phyloP scores from a whole-genome alignment of 2,329 filamentous ascomycete species.

The Colletotrichum coccodes region DNA sequence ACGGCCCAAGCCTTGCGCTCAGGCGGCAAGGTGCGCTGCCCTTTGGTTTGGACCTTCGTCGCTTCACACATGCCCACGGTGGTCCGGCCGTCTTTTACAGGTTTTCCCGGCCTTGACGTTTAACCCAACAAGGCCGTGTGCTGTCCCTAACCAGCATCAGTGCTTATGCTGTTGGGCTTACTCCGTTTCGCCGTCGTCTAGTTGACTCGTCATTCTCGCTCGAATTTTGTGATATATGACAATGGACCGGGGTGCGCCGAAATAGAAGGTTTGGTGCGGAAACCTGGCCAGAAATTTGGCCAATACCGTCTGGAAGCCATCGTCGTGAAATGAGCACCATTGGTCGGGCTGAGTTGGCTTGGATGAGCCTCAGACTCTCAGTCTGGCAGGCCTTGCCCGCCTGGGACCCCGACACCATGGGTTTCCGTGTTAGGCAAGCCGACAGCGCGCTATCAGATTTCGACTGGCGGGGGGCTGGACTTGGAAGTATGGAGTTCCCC shows the following conservation, averaged over 20 bases:
- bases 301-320: neutral
- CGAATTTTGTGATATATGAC: conserved; percentile 5
- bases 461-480: neutral
- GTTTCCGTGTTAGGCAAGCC: conserved; percentile 22
- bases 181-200: neutral
- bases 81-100: no score
- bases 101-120: neutral
- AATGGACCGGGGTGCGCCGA: neutral
- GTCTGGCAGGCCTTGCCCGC: neutral
- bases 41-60: neutral
- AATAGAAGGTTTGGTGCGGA: neutral
- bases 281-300: neutral
- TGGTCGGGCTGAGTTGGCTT: neutral
- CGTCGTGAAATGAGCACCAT: neutral
- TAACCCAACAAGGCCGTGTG: neutral
- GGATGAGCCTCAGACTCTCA: conserved; percentile 5
- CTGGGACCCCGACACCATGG: neutral
- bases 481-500: neutral
- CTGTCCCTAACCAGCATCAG: neutral
- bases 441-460: conserved; percentile 18
- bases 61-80: neutral
- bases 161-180: neutral
- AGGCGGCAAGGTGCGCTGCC: neutral
- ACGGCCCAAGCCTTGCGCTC: conserved; percentile 21
- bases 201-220: neutral